Evolutionary conservation across 345 rosid species (phyloP), one percentile per base, ranked within the genome.

Genomic region (Cardamine resedifolia): DNA sequence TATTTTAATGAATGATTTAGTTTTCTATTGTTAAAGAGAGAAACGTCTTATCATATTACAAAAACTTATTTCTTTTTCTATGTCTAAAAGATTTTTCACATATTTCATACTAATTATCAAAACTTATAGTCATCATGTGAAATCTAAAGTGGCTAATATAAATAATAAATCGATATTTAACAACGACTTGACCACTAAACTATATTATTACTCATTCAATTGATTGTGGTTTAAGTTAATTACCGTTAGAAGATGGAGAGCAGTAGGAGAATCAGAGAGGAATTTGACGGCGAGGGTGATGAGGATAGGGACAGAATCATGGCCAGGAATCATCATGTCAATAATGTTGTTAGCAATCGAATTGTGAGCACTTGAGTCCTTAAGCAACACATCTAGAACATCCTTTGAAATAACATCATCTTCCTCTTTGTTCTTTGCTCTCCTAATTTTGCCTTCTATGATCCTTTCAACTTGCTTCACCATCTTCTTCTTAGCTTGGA

Each of bases 321-420:
- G 98, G 15, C 99, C 99, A 0, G 99, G 99, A 15, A 95, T 95
- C 97, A 95, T 95, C 98, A 95, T 92, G 58, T 95, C 99, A 51
- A 95, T 86, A 84, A 95, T 80, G 74, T 95, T 95, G 68, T 80
- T 88, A 8, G 98, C 99, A 14, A 96, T 88, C 44, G 88, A 72
- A 72, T 86, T 90, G 49, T 88, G 86, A 10, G 90, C 89, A 76
- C 69, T 83, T 0, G 81, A 58, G 66, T 87, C 90, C 33, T 84
- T 86, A 7, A 92, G 81, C 81, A 96, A 81, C 68, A 87, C 90
- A 48, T 92, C 97, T 10, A 83, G 81, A 21, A 86, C 94, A 71
- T 96, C 98, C 65, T 68, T 82, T 24, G 91, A 66, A n/a, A 67
- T 75, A 11, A 24, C 64, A 27, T 6, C 39, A 19, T 72, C 65